Evolutionary conservation across 352 stramenopile species (phyloP), one percentile per base, ranked within the genome.

Genomic region (Phytopythium boreale): DNA sequence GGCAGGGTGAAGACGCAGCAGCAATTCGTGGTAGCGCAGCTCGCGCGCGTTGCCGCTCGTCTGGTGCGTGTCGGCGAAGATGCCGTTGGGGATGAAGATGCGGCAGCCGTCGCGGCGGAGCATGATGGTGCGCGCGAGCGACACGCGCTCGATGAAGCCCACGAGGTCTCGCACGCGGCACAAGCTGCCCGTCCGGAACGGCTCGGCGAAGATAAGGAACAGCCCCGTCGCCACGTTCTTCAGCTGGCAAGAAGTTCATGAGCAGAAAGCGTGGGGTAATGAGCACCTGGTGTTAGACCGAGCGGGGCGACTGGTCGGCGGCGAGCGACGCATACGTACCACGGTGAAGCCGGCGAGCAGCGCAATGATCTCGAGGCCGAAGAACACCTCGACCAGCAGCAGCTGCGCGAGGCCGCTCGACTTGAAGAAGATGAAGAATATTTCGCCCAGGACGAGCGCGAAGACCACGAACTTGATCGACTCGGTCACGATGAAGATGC

Each of bases 341-440:
- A 78, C 69, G 15, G 87, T 92, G 62, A 89, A 95, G 29, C 84
- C 78, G 1, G 81, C 75, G 11, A 87, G 56, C 39, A 95, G 63
- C 20, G 70, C 73, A 8, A 92, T 55, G 12, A 89, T 63, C 41
- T 93, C 85, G 44, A 95, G 63, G 44, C 72, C 71, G n/a, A 90
- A 59, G 58, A 93, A 83, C 1, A 87, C 69, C 24, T 88, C 76
- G n/a, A 90, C 52, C 5, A 95, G 68, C 51, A 93, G 63, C 34
- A 89, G 86, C 19, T 75, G 71, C 46, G 87, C 87, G 61, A 92
- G 66, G 10, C 72, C 57, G 61, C 80, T 87, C 55, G 74, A 80
- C 14, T 78, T 71, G 59, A 93, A 93, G 67, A 92, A 95, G 63
- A 93, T 89, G 70, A 84, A 91, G 62, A 93, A 95, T 27, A 91